These are phyloP conservation scores for Fistulina hepatica DNA, from an alignment of 1,284 basidiomycete genomes.

Conservation along the genomic window DNA sequence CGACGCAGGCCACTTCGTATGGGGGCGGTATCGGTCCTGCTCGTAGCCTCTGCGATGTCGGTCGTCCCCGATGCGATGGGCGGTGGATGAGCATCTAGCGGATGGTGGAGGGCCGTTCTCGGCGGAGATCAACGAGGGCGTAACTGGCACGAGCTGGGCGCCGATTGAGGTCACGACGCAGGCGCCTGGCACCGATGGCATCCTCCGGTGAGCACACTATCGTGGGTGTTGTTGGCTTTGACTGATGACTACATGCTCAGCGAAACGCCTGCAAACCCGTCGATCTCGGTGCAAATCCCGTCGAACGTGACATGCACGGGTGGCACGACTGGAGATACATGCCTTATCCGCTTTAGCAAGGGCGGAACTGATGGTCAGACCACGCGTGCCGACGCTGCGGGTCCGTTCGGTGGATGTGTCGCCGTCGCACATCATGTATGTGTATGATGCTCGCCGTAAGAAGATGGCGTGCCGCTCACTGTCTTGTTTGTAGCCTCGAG, in stretches of 20 bases:
- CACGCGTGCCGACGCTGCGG: constrained; percentile 16
- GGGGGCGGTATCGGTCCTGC: constrained; percentile 15
- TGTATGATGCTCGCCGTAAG: no score
- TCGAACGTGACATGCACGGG: constrained; percentile 15
- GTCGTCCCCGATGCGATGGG: constrained; percentile 14
- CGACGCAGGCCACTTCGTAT: constrained; percentile 12
- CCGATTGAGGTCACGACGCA: constrained; percentile 12
- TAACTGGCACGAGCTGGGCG: constrained; percentile 14
- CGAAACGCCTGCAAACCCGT: constrained; percentile 15
- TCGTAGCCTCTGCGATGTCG: constrained; percentile 14
- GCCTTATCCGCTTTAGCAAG: constrained; percentile 17
- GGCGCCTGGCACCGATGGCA: constrained; percentile 13
- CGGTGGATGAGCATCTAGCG: constrained; percentile 12
- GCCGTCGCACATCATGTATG: constrained; percentile 15
- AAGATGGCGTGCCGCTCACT: no score
- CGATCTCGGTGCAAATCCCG: constrained; percentile 13
- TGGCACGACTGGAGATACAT: constrained; percentile 11
- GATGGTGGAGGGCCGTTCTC: constrained; percentile 17
- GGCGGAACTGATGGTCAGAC: constrained; percentile 13
- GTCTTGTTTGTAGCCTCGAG: no score
- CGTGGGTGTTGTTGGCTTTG: neutral
- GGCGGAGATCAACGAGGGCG: constrained; percentile 17
- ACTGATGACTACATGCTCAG: constrained; percentile 5
- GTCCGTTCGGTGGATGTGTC: constrained; percentile 17
- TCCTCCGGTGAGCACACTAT: constrained; percentile 10